Evolutionary conservation across 352 stramenopile species (phyloP).

Genomic region (Plasmopara muralis): DNA sequence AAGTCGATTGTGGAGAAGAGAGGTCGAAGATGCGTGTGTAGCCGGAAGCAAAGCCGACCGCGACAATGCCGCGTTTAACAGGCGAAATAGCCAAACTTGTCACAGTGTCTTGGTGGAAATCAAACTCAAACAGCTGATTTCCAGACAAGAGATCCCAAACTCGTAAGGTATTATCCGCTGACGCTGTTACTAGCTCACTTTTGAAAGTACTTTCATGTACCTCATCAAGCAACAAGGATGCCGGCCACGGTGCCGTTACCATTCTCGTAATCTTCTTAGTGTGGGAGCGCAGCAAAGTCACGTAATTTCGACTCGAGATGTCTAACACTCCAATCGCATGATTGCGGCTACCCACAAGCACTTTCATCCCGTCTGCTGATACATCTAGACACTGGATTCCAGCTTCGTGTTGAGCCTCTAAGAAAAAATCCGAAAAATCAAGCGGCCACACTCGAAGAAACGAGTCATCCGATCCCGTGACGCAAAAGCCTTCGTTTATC

Average conservation of each 20-base stretch:
- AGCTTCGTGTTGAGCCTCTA: slow-evolving; percentile 83
- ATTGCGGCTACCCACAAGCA: slow-evolving; percentile 63
- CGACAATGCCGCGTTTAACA: slow-evolving; percentile 32
- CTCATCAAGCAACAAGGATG: slow-evolving; percentile 19
- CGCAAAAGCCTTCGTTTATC: slow-evolving; percentile 87
- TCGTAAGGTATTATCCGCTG: slow-evolving; percentile 70
- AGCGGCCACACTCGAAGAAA: slow-evolving; percentile 88
- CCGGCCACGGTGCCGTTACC: slow-evolving; percentile 20
- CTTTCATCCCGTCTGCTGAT: slow-evolving; percentile 68
- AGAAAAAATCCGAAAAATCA: slow-evolving; percentile 89
- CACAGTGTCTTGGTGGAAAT: slow-evolving; percentile 56
- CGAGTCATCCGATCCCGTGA: slow-evolving; percentile 82
- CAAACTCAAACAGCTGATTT: slow-evolving; percentile 81
- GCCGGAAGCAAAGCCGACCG: slow-evolving; percentile 75
- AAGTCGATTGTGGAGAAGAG: slow-evolving; percentile 3
- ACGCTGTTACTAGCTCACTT: slow-evolving; percentile 54
- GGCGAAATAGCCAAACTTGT: slow-evolving; percentile 52
- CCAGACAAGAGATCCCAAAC: slow-evolving; percentile 70
- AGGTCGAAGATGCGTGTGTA: slow-evolving; percentile 84
- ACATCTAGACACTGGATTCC: slow-evolving; percentile 61
- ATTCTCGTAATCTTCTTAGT: slow-evolving; percentile 41
- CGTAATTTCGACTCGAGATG: slow-evolving; percentile 76
- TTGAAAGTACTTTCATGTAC: slow-evolving; percentile 1
- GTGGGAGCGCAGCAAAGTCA: slow-evolving; percentile 76
- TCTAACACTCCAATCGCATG: slow-evolving; percentile 83